These are phyloP conservation scores for Trichoderma sp. DNA, from an alignment of 2,329 filamentous ascomycete species.

Conservation along the genomic window DNA sequence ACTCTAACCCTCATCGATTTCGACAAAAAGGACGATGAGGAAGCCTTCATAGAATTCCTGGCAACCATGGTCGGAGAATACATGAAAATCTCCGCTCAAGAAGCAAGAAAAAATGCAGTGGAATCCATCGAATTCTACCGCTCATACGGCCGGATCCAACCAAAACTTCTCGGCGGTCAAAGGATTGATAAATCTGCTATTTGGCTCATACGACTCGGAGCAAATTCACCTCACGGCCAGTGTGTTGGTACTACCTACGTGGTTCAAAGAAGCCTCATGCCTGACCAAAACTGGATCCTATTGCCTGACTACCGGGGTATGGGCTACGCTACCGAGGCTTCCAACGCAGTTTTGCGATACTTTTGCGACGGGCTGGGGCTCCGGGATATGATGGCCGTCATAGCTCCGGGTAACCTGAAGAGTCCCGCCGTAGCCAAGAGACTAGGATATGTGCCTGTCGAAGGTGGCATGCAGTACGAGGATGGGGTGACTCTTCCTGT, in stretches of 20 bases:
- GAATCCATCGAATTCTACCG: background rate
- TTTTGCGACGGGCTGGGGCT: slow-evolving; percentile 1
- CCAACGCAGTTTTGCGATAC: background rate
- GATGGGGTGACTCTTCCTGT: background rate
- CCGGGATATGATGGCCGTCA: background rate
- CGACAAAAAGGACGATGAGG: background rate
- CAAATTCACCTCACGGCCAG: background rate
- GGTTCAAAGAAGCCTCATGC: background rate
- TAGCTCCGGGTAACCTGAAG: background rate
- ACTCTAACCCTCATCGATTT: slow-evolving; percentile 3
- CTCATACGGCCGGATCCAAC: background rate
- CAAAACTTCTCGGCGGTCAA: background rate
- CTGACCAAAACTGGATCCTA: background rate
- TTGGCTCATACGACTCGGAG: background rate
- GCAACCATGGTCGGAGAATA: background rate
- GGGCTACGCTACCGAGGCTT: background rate
- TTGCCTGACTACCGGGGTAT: background rate
- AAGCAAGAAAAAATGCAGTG: background rate
- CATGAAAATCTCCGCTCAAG: background rate
- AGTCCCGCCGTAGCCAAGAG: background rate
- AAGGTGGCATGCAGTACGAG: background rate
- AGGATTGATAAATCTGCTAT: background rate
- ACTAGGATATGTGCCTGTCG: background rate
- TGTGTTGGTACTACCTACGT: background rate
- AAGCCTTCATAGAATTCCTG: background rate